phyloP scores from a whole-genome alignment of 257 asterid genomes.

The Euphrasia confusa region DNA sequence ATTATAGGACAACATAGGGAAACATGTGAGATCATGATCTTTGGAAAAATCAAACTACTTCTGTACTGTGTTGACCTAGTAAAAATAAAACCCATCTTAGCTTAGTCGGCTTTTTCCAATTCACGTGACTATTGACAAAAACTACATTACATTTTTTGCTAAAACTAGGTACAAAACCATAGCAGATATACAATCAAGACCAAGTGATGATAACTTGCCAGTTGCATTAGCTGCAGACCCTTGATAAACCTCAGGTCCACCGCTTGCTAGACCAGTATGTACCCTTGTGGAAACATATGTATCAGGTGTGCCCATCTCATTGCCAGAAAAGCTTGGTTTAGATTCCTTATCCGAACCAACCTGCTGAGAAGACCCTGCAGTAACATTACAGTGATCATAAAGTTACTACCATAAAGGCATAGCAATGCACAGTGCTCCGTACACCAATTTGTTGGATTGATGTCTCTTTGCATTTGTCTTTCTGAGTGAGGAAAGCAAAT shows the following conservation, averaged over 20 bases:
- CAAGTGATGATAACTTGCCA: conserved; percentile 30
- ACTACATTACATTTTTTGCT: too few relatives aligned
- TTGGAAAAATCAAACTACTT: conserved; percentile 4
- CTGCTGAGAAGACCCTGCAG: conserved; percentile 59
- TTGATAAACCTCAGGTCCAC: conserved; percentile 67
- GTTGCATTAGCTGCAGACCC: conserved; percentile 46
- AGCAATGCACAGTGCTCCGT: not conserved
- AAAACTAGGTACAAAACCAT: not conserved
- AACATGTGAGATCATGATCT: conserved; percentile 15
- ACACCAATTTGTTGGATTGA: conserved; percentile 14
- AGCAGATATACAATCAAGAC: conserved; percentile 8
- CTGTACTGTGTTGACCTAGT: conserved; percentile 13
- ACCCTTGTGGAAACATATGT: conserved; percentile 51
- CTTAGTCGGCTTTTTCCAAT: conserved; percentile 11
- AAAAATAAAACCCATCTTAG: conserved; percentile 3
- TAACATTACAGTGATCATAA: conserved; percentile 23
- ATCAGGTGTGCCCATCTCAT: conserved; percentile 58
- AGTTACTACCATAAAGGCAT: conserved; percentile 10
- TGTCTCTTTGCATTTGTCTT: conserved; percentile 7
- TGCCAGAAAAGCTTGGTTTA: conserved; percentile 49
- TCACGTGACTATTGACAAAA: not conserved
- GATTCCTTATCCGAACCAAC: conserved; percentile 54
- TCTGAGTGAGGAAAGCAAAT: not conserved
- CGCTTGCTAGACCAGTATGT: conserved; percentile 45
- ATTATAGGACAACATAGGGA: conserved; percentile 6